These are phyloP conservation scores for Bruguiera hainesii DNA, from an alignment of 441 rosid genomes.

Conservation along the genomic window DNA sequence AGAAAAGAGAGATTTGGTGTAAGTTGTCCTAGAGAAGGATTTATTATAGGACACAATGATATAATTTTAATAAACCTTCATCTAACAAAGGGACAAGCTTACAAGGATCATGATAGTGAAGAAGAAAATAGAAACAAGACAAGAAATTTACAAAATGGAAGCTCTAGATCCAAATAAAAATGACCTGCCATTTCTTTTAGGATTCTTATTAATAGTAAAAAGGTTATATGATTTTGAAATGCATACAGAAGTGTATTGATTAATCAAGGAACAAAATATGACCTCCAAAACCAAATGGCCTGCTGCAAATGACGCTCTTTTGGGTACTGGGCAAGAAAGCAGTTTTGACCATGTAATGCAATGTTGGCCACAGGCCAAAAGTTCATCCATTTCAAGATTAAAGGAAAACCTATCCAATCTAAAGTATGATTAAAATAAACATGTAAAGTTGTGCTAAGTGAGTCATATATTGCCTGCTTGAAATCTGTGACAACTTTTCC, in stretches of 20 bases:
- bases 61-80: too few relatives aligned
- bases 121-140: background rate
- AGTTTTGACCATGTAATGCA: too few relatives aligned
- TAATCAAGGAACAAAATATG: background rate
- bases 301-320: too few relatives aligned
- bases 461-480: constrained; percentile 57
- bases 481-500: constrained; percentile 39
- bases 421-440: background rate
- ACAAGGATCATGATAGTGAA: too few relatives aligned
- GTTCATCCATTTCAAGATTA: background rate
- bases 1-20: background rate
- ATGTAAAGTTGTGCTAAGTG: background rate
- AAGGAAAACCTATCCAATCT: background rate
- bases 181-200: background rate
- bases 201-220: background rate
- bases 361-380: background rate
- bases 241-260: background rate
- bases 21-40: background rate
- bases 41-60: too few relatives aligned
- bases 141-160: background rate
- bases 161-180: background rate
- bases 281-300: background rate
- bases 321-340: too few relatives aligned
- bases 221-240: background rate
- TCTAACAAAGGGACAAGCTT: too few relatives aligned